Base-by-base conservation (phyloP, 176 grass and related monocot genomes). In the Carex myosuroides region DNA sequence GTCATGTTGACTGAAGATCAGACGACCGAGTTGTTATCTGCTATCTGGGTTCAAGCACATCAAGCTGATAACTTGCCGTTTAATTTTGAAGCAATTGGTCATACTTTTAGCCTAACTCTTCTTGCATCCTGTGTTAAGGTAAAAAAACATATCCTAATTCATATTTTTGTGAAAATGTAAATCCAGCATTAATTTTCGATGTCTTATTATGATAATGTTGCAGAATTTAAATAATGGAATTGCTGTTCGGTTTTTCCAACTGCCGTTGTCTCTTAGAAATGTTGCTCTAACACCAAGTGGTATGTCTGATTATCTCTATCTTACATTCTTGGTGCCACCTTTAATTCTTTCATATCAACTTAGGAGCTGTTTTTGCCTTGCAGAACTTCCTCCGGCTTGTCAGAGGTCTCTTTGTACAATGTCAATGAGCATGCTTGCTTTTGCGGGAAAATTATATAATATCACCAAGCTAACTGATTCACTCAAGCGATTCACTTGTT, bases 1-100 rank as follows among this genome's bases (percentile, higher is more conserved):
- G 60, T 87, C 72, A 82, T 72, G 83, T 80, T 99, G 87, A 92
- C 91, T 90, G 96, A 99, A 88, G 96, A 99, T 87, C 96, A 99
- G 82, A 87, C 56, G 30, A 84, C 84, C 75, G 93, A 99, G 64
- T 83, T 99, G 85, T 71, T 99, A 52, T 95, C 93, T 80, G 88
- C 91, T 50, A 89, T 99, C 75, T 99, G 96, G 96, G 87, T 99
- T 83, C 96, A 99, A 84, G 85, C 90, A 41, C 90, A 85, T 87
- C 88, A 90, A 61, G 90, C 72, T 46, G 93, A 99, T 81, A 99
- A 99, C 86, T 89, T 88, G 88, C 93, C 91, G 58, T 95, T 90
- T 68, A 94, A 95, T 91, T 94, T 89, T 86, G 93, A 95, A 90
- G 91, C 93, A 5, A 99, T 99, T 90, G 91, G 84, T 55, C 96